Conservation (phyloP, 2,329 filamentous ascomycete species). For the Talaromyces albobiverticillius region DNA sequence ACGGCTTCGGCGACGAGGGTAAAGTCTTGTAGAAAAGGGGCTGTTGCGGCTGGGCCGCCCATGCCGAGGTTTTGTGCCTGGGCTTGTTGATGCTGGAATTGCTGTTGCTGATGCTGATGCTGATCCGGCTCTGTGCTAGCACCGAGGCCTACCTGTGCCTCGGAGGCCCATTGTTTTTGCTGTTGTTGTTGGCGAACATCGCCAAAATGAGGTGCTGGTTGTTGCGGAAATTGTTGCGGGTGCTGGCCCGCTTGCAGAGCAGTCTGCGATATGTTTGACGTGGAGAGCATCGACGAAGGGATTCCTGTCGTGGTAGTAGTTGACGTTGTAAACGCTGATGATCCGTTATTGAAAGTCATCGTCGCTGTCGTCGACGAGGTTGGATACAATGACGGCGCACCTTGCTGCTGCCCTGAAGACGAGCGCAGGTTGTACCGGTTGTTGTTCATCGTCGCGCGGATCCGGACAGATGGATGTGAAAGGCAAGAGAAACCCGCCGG, state of each 20-base stretch:
- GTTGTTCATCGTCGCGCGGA: constrained; percentile 4
- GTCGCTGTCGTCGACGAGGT: constrained; percentile 1
- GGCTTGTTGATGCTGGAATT: constrained; percentile 15
- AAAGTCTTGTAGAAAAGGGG: constrained; percentile 73
- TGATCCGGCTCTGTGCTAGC: too few relatives aligned
- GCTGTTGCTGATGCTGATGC: constrained; percentile 6
- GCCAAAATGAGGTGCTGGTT: not conserved
- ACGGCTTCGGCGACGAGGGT: constrained; percentile 88
- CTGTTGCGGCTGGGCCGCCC: constrained; percentile 43
- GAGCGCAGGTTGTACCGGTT: constrained; percentile 15
- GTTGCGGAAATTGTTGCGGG: not conserved
- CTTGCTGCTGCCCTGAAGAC: constrained; percentile 1
- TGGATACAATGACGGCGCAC: constrained; percentile 6
- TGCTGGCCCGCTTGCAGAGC: not conserved
- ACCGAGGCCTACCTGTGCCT: too few relatives aligned
- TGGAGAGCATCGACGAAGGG: not conserved
- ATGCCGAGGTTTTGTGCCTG: constrained; percentile 23
- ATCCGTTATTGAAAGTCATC: not conserved
- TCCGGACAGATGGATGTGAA: not conserved
- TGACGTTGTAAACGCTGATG: not conserved
- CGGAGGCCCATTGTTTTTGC: too few relatives aligned
- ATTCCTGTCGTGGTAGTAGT: not conserved
- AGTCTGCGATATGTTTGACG: not conserved
- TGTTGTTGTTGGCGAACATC: too few relatives aligned
- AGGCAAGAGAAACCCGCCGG: not conserved